phyloP scores from a whole-genome alignment of 306 rosid genomes.

The Cyclanthera cordifolia region DNA sequence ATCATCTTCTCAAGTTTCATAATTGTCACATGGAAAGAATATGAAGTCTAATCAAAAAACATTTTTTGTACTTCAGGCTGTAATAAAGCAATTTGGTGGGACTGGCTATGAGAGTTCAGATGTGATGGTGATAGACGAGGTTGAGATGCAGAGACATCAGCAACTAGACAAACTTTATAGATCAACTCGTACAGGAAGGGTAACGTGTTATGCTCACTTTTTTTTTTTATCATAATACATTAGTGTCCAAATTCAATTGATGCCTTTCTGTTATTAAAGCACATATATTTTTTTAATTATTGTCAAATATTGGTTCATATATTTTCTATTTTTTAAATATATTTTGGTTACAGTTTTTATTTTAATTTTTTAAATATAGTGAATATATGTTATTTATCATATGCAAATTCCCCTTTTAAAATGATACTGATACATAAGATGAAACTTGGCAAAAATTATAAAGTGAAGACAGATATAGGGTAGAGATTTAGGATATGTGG shows the following conservation, averaged over 20 bases:
- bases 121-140: conserved; percentile 84
- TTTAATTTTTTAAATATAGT: too few species aligned
- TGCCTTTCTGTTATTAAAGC: not conserved
- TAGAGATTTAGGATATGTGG: not conserved
- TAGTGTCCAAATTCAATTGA: not conserved
- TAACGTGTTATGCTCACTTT: conserved; percentile 13
- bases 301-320: not conserved
- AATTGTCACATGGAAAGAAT: not conserved
- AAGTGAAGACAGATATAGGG: not conserved
- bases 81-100: conserved; percentile 74
- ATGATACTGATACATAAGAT: not conserved
- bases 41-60: not conserved
- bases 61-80: conserved; percentile 41
- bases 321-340: not conserved
- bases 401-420: not conserved
- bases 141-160: conserved; percentile 93
- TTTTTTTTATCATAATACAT: not conserved
- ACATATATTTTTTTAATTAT: not conserved
- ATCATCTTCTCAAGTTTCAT: conserved; percentile 3
- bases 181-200: conserved; percentile 89
- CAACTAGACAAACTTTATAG: conserved; percentile 70
- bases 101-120: conserved; percentile 91
- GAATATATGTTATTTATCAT: not conserved
- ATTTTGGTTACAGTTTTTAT: too few species aligned
- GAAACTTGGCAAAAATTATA: not conserved